Evolutionary conservation across 148 eudicot genomes (phyloP).

Genomic region (Vaccinium macrocarpon): DNA sequence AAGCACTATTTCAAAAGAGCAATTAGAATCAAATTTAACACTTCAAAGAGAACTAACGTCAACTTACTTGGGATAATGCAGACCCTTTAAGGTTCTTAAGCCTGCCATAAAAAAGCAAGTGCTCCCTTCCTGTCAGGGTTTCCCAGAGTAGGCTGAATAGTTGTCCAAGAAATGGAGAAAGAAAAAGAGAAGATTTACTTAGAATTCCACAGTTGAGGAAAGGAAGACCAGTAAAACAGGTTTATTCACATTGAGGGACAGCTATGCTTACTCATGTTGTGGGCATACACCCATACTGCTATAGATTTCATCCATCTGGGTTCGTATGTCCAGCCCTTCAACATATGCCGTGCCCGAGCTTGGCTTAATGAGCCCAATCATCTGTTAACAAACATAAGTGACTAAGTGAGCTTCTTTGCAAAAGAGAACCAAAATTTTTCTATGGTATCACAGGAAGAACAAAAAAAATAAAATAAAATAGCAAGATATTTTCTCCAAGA

Average conservation of each 20-base stretch:
- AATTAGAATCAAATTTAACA: background rate
- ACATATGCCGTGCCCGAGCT: constrained; percentile 76
- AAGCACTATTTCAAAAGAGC: background rate
- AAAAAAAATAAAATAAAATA: background rate
- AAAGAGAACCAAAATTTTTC: too few species aligned
- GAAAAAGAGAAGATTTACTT: background rate
- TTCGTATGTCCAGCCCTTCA: constrained; percentile 65
- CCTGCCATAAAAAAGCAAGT: constrained; percentile 85
- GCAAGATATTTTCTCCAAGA: background rate
- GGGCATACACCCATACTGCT: constrained; percentile 96
- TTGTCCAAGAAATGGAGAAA: background rate
- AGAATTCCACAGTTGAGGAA: background rate
- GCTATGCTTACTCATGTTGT: constrained; percentile 73
- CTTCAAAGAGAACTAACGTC: background rate
- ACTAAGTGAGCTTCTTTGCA: background rate
- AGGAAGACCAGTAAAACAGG: constrained; percentile 7
- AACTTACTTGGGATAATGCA: constrained; percentile 54
- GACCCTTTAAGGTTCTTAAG: constrained; percentile 85
- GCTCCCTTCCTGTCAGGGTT: constrained; percentile 81
- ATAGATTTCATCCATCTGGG: constrained; percentile 69
- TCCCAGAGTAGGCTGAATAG: constrained; percentile 80
- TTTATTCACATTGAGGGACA: background rate
- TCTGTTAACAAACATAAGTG: constrained; percentile 38
- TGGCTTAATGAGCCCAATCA: constrained; percentile 87
- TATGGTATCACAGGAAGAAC: background rate